Base-by-base conservation (phyloP, 805 yeast genomes). In the Saturnispora bothae region DNA sequence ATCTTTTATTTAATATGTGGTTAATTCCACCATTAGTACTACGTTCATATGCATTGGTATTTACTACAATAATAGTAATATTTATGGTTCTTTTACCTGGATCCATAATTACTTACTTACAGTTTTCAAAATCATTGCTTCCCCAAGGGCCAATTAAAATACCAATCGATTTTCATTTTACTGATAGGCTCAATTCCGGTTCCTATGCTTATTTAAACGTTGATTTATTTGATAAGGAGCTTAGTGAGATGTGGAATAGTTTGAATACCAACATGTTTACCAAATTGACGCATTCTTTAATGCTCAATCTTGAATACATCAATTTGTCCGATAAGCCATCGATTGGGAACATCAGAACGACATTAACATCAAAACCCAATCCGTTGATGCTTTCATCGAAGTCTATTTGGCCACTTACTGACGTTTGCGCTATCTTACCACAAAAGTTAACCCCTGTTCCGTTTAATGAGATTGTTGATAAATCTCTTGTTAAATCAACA, bases 221-320 rank as follows among this genome's bases (percentile, higher is more conserved):
- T 21, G 36, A 41, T 2, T 20, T 31, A 5, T 31, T 36, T 14
- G 36, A 42, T n/a, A n/a, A 22, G 13, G 31, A 31, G 9, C 18
- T 28, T 10, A 22, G 34, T 4, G 27, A 13, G 3, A 38, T 42
- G 19, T 44, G 47, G 47, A 29, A 40, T 16, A 16, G 18, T 4
- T 17, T 42, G n/a, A 44, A 36, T 17, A 37, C 22, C 1, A 44
- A 44, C 28, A 13, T 33, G 13, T 44, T 44, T 28, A 42, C 47
- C 3, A 34, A 34, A 22, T 34, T 45, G 6, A 43, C 39, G 20
- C 48, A 45, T 27, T 31, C 35, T 9, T 16, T 45, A 4, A 40
- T 41, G 33, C 13, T 45, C 5, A 30, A 43, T 36, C 10, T 45
- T 2, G 38, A 40, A 26, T 45, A 42, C 28, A 26, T 42, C 7